Conservation (phyloP, 495 filamentous ascomycete genomes). For the Penicillium antarcticum region DNA sequence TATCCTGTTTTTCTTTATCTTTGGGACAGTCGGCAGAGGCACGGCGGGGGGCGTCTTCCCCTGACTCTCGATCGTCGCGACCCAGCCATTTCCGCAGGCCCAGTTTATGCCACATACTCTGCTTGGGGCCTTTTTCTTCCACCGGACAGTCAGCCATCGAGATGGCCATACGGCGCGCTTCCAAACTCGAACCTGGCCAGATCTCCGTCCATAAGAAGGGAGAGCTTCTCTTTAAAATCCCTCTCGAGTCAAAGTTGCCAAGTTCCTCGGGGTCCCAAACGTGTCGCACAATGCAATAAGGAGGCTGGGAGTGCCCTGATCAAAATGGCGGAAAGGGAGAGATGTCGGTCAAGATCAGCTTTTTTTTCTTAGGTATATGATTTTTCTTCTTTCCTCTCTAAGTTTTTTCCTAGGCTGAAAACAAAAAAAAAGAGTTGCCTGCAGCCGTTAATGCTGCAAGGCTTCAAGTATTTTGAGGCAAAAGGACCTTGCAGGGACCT, state of each 20-base stretch:
- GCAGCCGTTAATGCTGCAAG: slow-evolving; percentile 25
- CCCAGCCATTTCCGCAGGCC: slow-evolving; percentile 46
- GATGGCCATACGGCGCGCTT: slow-evolving; percentile 41
- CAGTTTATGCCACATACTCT: slow-evolving; percentile 51
- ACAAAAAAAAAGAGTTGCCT: slow-evolving; percentile 1
- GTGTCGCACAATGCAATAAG: slow-evolving; percentile 32
- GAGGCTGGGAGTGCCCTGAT: slow-evolving; percentile 25
- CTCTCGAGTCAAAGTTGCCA: too few species aligned
- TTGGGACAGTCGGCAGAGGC: slow-evolving; percentile 27
- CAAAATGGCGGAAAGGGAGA: slow-evolving; percentile 1
- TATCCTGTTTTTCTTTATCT: slow-evolving; percentile 40
- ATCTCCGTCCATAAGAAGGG: slow-evolving; percentile 40
- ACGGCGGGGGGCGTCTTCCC: slow-evolving; percentile 12
- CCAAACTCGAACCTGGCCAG: slow-evolving; percentile 32
- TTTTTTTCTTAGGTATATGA: slow-evolving; percentile 1
- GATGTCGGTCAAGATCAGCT: slow-evolving; percentile 18
- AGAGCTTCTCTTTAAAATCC: too few species aligned
- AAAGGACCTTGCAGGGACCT: slow-evolving; percentile 27
- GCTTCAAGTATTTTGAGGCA: slow-evolving; percentile 21
- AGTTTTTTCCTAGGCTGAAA: background rate
- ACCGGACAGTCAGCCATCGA: slow-evolving; percentile 41
- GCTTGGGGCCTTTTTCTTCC: slow-evolving; percentile 42
- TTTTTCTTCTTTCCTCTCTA: background rate
- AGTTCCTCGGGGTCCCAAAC: slow-evolving; percentile 3
- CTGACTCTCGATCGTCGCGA: slow-evolving; percentile 42